Percentiles rank a stretch among this genome's conserved stretches.
phyloP scores from a whole-genome alignment of 2,329 filamentous ascomycete genomes.

The Phyllosticta citriasiana region DNA sequence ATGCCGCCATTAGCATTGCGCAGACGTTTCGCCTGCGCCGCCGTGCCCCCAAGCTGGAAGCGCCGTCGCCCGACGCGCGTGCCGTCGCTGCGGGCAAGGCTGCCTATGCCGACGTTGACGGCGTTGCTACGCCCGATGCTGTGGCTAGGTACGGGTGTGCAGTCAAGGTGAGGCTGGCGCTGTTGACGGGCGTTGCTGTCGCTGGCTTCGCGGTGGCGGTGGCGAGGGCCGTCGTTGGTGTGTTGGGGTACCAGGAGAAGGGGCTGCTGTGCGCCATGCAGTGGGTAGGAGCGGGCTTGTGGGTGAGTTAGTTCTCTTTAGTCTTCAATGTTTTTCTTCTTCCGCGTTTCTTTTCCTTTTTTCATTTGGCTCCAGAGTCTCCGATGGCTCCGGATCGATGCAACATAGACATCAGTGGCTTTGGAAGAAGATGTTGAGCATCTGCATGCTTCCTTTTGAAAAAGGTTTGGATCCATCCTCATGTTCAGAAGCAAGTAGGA shows the following conservation, averaged over 20 bases:
- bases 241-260: background rate
- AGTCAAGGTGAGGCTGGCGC: background rate
- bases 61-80: background rate
- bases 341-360: background rate
- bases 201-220: background rate
- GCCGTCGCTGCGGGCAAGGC: background rate
- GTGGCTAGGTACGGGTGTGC: background rate
- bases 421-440: no score
- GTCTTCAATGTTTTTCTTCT: background rate
- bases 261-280: background rate
- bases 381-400: no score
- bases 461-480: no score
- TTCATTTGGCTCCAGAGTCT: no score
- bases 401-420: no score
- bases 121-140: background rate
- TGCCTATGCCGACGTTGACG: conserved; percentile 2
- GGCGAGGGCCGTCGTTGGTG: background rate
- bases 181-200: background rate
- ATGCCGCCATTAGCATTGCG: conserved; percentile 2
- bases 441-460: no score
- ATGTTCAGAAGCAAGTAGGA: no score
- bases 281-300: background rate
- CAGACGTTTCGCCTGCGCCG: conserved; percentile 3
- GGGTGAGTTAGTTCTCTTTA: background rate
- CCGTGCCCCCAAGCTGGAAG: background rate